Conservation (phyloP, 2,329 filamentous ascomycete genomes). For the Lasiodiplodia gonubiensis region DNA sequence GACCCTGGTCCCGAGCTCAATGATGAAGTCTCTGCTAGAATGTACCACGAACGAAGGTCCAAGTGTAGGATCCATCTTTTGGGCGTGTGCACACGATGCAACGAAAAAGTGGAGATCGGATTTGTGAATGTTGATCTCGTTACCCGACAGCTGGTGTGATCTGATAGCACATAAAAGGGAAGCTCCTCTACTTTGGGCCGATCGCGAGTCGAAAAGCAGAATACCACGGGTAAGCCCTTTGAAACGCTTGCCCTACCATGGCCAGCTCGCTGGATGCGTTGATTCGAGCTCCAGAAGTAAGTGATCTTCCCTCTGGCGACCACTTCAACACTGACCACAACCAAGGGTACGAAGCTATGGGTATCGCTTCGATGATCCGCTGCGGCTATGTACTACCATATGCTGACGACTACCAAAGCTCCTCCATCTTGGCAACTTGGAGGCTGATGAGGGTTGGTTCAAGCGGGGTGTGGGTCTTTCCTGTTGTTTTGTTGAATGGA, state of each 20-base stretch:
- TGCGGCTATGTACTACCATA: neutral
- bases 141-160: neutral
- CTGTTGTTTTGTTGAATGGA: neutral
- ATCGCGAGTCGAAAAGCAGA: neutral
- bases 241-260: neutral
- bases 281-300: slow-evolving; percentile 34
- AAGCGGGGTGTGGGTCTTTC: slow-evolving; percentile 34
- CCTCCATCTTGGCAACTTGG: slow-evolving; percentile 43
- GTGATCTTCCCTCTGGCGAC: neutral
- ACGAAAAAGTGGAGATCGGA: neutral
- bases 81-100: neutral
- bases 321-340: too few relatives aligned
- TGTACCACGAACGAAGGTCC: neutral
- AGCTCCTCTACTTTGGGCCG: too few relatives aligned
- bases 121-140: neutral
- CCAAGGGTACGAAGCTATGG: slow-evolving; percentile 44
- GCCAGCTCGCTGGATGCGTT: slow-evolving; percentile 32
- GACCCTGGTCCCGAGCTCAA: neutral
- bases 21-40: neutral
- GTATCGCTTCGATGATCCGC: slow-evolving; percentile 30
- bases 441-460: slow-evolving; percentile 46
- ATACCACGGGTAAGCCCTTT: neutral
- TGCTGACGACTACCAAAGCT: slow-evolving; percentile 32
- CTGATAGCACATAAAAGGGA: neutral
- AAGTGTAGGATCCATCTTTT: neutral